Percentiles rank a stretch among this genome's conserved stretches.
These are phyloP conservation scores for Crotalaria pallida DNA, from an alignment of 306 rosid species.

Conservation along the genomic window DNA sequence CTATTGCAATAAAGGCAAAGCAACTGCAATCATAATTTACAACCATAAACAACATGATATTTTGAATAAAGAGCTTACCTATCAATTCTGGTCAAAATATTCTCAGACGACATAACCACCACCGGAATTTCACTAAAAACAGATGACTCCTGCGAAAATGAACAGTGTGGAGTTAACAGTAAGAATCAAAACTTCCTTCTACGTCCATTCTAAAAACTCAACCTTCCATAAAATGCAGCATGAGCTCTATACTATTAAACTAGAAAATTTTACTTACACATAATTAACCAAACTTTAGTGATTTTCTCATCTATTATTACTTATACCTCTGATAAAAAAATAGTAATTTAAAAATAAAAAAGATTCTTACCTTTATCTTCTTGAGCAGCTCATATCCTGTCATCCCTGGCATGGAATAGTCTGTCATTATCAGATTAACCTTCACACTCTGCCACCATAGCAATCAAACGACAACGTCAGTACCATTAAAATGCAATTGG, in stretches of 20 bases:
- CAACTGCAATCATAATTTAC: no score
- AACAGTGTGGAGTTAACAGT: neutral
- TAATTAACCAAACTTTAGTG: neutral
- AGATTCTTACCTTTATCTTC: conserved; percentile 69
- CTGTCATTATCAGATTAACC: conserved; percentile 93
- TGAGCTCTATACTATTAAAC: neutral
- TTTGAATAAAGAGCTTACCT: conserved; percentile 45
- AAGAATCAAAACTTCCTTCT: neutral
- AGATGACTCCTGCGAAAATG: conserved; percentile 73
- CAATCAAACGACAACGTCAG: conserved; percentile 30
- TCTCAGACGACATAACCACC: conserved; percentile 95
- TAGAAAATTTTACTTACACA: neutral
- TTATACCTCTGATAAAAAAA: neutral
- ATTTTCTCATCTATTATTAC: neutral
- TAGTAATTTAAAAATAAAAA: neutral
- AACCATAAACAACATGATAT: neutral
- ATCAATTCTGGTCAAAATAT: conserved; percentile 78
- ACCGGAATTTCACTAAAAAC: conserved; percentile 82
- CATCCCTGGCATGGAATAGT: conserved; percentile 99
- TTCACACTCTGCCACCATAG: conserved; percentile 51
- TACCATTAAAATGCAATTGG: neutral
- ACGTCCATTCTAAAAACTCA: neutral
- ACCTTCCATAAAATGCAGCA: neutral
- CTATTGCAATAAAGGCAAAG: neutral
- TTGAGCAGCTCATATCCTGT: conserved; percentile 88